These are phyloP conservation scores for Bipolaris bicolor DNA, from an alignment of 2,329 filamentous ascomycete species.

Conservation along the genomic window DNA sequence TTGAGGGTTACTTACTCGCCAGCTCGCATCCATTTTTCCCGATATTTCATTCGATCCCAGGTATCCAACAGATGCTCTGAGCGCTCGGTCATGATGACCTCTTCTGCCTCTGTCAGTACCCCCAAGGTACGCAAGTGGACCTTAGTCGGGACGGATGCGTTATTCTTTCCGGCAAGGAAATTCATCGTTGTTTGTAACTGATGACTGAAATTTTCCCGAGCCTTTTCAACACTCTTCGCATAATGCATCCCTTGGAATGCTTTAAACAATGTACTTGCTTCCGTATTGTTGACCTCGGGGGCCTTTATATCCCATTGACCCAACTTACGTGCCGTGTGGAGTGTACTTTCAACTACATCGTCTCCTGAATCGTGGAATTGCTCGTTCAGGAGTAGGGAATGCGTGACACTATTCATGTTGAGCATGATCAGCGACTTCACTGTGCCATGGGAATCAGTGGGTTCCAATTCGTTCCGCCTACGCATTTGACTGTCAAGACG, in stretches of 20 bases:
- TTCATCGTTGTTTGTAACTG: slow-evolving; percentile 60
- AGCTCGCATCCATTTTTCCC: slow-evolving; percentile 80
- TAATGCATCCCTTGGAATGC: slow-evolving; percentile 80
- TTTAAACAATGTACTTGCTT: slow-evolving; percentile 75
- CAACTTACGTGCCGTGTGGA: slow-evolving; percentile 78
- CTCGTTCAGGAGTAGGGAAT: slow-evolving; percentile 75
- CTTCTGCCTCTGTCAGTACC: slow-evolving; percentile 79
- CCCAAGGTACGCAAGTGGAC: slow-evolving; percentile 59
- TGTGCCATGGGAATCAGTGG: slow-evolving; percentile 69
- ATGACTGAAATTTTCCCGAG: slow-evolving; percentile 66
- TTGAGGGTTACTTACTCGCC: slow-evolving; percentile 64
- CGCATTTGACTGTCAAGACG: slow-evolving; percentile 87
- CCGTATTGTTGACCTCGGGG: slow-evolving; percentile 66
- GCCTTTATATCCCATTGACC: slow-evolving; percentile 92
- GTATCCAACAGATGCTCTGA: slow-evolving; percentile 66
- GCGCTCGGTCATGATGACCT: slow-evolving; percentile 69
- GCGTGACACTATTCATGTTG: slow-evolving; percentile 84
- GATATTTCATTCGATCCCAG: slow-evolving; percentile 67
- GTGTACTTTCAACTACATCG: slow-evolving; percentile 71
- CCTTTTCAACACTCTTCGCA: slow-evolving; percentile 61
- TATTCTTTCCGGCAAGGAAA: slow-evolving; percentile 34
- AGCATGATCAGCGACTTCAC: slow-evolving; percentile 79
- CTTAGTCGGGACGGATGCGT: slow-evolving; percentile 33
- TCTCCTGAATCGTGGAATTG: slow-evolving; percentile 64
- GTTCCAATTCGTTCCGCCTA: slow-evolving; percentile 60